A percentile compares a stretch with the other conserved stretches of the same genome.
Conservation (phyloP, 805 yeast genomes). For the Candida ortonii region DNA sequence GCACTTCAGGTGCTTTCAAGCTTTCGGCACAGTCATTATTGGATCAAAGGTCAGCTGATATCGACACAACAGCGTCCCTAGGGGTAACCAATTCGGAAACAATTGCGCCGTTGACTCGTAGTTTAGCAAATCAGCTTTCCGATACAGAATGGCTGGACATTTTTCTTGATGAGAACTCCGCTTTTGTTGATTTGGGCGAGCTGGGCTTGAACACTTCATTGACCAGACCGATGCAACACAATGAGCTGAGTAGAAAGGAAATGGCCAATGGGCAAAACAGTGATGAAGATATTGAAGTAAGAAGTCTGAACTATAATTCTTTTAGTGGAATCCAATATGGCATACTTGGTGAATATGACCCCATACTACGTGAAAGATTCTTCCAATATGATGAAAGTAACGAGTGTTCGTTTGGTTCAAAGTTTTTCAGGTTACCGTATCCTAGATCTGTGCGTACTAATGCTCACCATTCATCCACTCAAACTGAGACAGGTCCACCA, state of each 20-base stretch:
- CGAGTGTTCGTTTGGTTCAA: constrained; percentile 8
- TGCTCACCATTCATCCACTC: no score
- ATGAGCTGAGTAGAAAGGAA: constrained; percentile 1
- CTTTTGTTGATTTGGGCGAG: constrained; percentile 7
- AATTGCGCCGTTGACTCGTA: not conserved
- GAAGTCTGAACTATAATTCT: constrained; percentile 1
- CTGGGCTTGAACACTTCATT: constrained; percentile 2
- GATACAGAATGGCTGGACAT: constrained; percentile 10
- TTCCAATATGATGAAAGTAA: constrained; percentile 8
- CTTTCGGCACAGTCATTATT: not conserved
- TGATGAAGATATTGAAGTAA: not conserved
- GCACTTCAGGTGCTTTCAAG: not conserved
- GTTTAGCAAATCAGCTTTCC: not conserved
- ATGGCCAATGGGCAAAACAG: not conserved
- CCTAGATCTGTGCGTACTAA: no score
- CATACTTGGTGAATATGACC: constrained; percentile 10
- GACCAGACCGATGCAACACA: not conserved
- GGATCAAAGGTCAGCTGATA: not conserved
- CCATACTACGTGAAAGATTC: constrained; percentile 5
- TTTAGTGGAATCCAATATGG: constrained; percentile 9
- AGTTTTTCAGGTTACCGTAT: constrained; percentile 7
- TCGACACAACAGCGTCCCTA: not conserved
- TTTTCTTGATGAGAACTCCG: constrained; percentile 8
- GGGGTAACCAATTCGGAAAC: not conserved
- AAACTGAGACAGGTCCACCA: not conserved